phyloP scores from a whole-genome alignment of 208 protist genomes.

The Trypanosoma congolense region DNA sequence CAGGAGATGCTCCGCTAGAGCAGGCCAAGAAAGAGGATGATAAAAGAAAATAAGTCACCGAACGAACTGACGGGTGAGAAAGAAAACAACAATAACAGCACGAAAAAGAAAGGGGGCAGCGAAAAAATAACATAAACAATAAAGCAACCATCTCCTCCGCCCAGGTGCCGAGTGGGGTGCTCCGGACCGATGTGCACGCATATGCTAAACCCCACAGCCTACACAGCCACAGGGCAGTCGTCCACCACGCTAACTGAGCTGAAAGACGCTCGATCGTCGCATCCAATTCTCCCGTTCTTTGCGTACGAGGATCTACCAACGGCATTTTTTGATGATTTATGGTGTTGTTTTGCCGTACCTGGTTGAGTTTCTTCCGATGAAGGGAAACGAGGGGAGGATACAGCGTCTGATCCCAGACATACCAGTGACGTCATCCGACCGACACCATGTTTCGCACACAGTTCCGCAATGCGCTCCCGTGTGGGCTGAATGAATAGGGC shows the following conservation, averaged over 20 bases:
- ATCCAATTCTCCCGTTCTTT: neutral
- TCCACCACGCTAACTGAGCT: neutral
- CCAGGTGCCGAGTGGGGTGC: too few species aligned
- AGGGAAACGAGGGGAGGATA: neutral
- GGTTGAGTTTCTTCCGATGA: too few species aligned
- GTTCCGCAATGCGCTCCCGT: slow-evolving; percentile 15
- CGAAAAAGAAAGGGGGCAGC: too few species aligned
- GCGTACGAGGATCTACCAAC: neutral
- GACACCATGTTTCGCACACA: slow-evolving; percentile 21
- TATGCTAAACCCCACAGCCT: too few species aligned
- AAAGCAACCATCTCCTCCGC: too few species aligned
- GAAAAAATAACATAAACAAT: too few species aligned
- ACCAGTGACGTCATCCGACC: slow-evolving; percentile 13
- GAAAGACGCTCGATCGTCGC: neutral
- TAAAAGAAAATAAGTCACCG: too few species aligned
- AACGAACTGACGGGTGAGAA: too few species aligned
- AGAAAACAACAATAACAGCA: too few species aligned
- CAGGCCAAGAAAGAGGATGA: too few species aligned
- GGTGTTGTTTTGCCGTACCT: neutral
- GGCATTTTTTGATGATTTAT: neutral
- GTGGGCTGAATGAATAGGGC: slow-evolving; percentile 10
- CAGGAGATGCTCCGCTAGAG: too few species aligned
- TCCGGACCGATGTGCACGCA: too few species aligned
- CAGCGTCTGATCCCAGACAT: neutral
- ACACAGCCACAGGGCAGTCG: neutral